Evolutionary conservation across 441 rosid genomes (phyloP), one percentile per base, ranked within the genome.

Genomic region (Melianthus villosus): DNA sequence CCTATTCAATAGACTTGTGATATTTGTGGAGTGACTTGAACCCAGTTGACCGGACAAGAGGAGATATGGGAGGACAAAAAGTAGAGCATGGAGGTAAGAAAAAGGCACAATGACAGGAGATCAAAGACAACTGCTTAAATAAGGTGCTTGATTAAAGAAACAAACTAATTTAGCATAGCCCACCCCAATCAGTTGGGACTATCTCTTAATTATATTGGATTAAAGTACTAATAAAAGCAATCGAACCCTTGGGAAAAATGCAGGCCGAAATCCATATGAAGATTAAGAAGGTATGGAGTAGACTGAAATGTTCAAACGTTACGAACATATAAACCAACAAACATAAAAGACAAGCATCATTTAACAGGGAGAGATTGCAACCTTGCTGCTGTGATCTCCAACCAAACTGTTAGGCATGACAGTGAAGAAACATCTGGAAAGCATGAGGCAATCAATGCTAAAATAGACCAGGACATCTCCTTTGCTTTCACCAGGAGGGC

Each of bases 371-470:
- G 20, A 12, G 18, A 30, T 5, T 10, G 28, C 35, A 42, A 91
- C 99, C 99, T 91, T 69, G 94, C 96, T 15, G 96, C 99, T 22
- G 96, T 85, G 54, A 91, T 91, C 73, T 91, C 99, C 71, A 91
- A 73, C 99, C 99, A 91, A 63, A 71, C 78, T 28, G 93, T 71
- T 39, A 85, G 71, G 73, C 96, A 91, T 38, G 82, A 72, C 54
- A 82, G 56, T 37, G 94, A 81, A 57, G 81, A 64, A 49, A 76
- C 93, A 49, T 91, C 94, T 23, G 87, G 67, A 60, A 82, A 91
- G 74, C 99, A 91, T 43, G 96, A 91, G 26, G 96, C 99, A 60
- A 85, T 67, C 75, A 86, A 73, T 40, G 92, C 99, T 77, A 91
- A 76, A 50, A 82, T 67, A 38, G 96, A 79, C 99, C 99, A 91